phyloP scores from a whole-genome alignment of 768 basidiomycete genomes.

The Gymnopilus dilepis region DNA sequence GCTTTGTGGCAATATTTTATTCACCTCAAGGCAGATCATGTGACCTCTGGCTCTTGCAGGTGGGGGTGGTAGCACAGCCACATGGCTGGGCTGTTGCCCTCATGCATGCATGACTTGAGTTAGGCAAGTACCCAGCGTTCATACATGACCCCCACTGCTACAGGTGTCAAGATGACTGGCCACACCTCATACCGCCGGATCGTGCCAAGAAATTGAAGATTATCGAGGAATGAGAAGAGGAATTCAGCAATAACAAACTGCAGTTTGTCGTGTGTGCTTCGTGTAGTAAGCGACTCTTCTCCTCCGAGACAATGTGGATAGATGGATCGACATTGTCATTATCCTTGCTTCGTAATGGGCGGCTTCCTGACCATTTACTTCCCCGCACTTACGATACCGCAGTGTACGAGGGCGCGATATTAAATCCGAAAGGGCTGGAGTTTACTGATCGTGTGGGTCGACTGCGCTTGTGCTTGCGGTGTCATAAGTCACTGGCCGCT shows the following conservation, averaged over 20 bases:
- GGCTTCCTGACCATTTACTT: background rate
- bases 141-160: no score
- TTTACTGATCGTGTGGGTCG: background rate
- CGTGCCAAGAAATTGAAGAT: background rate
- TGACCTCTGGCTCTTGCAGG: no score
- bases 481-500: background rate
- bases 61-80: no score
- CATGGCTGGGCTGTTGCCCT: no score
- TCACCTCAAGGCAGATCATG: no score
- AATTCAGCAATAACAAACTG: background rate
- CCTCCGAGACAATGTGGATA: background rate
- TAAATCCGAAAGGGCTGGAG: background rate
- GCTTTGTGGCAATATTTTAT: no score
- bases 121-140: no score
- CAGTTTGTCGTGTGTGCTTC: background rate
- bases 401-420: background rate
- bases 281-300: background rate
- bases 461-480: background rate
- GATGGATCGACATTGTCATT: background rate
- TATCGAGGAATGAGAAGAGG: background rate
- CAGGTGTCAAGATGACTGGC: no score
- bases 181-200: no score
- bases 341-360: background rate
- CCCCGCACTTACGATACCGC: background rate
- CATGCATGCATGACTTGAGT: no score